A percentile compares a stretch with the other conserved stretches of the same genome.
These are phyloP conservation scores for Cyberlindnera mississippiensis DNA, from an alignment of 805 yeast species.

Conservation along the genomic window DNA sequence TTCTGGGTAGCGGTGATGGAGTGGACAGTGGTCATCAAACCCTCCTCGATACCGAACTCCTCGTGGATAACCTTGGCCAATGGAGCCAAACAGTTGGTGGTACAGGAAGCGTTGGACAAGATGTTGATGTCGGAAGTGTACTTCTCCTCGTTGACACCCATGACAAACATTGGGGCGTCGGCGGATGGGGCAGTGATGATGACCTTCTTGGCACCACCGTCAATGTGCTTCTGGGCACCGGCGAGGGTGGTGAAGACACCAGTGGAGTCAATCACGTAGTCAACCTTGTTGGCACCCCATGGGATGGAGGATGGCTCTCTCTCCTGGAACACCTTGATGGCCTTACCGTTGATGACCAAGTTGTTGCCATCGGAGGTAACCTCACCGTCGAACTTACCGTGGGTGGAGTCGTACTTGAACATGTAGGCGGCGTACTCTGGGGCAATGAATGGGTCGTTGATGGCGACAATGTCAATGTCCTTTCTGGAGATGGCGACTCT, in stretches of 20 bases:
- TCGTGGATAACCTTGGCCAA: slow-evolving; percentile 88
- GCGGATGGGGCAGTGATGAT: slow-evolving; percentile 91
- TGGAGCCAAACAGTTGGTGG: slow-evolving; percentile 95
- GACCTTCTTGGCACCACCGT: slow-evolving; percentile 93
- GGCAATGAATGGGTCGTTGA: slow-evolving; percentile 89
- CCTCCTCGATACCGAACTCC: slow-evolving; percentile 82
- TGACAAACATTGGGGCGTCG: slow-evolving; percentile 94
- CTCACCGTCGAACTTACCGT: slow-evolving; percentile 78
- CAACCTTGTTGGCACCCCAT: slow-evolving; percentile 83
- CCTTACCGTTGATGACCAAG: slow-evolving; percentile 65
- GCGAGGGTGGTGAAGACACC: slow-evolving; percentile 86
- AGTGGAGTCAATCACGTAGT: slow-evolving; percentile 87
- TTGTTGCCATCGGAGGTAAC: slow-evolving; percentile 55
- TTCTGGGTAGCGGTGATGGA: slow-evolving; percentile 95
- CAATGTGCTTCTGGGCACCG: slow-evolving; percentile 79
- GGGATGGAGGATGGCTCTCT: slow-evolving; percentile 83
- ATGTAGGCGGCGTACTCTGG: slow-evolving; percentile 91
- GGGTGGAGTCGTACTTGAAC: slow-evolving; percentile 95
- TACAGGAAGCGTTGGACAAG: slow-evolving; percentile 91
- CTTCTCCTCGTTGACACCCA: slow-evolving; percentile 82
- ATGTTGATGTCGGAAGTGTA: slow-evolving; percentile 74
- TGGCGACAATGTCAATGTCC: slow-evolving; percentile 70
- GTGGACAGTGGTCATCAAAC: slow-evolving; percentile 95
- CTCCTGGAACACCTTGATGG: slow-evolving; percentile 70
- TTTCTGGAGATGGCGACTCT: slow-evolving; percentile 61